Evolutionary conservation across 2,329 filamentous ascomycete genomes (phyloP), one percentile per base, ranked within the genome.

Genomic region (Incumbomyces lentus): DNA sequence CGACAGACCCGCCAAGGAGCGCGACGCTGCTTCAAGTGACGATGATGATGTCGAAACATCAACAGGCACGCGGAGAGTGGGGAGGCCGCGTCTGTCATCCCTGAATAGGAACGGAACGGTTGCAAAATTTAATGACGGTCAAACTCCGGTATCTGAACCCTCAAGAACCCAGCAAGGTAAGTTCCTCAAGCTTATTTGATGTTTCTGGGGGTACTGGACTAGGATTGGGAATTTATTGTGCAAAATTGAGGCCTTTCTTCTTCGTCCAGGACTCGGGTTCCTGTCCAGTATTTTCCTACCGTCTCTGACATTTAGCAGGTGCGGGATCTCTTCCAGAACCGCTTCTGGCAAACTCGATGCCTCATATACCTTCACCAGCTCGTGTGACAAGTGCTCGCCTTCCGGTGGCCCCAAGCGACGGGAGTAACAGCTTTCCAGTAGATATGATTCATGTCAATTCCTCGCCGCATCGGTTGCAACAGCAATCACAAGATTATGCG

Each of bases 401-500:
- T 8, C 22, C 22, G 8, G 22, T 8, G 22, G 4, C 22, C 4
- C 22, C 22, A 8, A 26, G 8, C 22, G 22, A 4, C 5, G 22
- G 22, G 22, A 26, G 22, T 26, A 26, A 26, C 22, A 26, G 8
- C 22, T 26, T 26, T 26, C 8, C 22, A 8, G 8, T 26, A 26
- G 22, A 26, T 5, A 26, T 26, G 22, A 4, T 26, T 8, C 4
- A 26, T 26, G 22, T 26, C 22, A 8, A 4, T 26, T 26, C 22
- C 5, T 26, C 22, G 8, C 22, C 4, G 22, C 22, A 26, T 4
- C 22, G 8, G 22, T 26, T 26, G 22, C 77, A 44, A 44, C 51
- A 32, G 19, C 53, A 40, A 47, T 26, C 22, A 26, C 22, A 26
- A 26, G 62, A 84, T 4, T 85, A 93, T 56, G 87, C 90, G 1